phyloP scores from a whole-genome alignment of 169 alveolate genomes.

The Plasmodium coatneyi region DNA sequence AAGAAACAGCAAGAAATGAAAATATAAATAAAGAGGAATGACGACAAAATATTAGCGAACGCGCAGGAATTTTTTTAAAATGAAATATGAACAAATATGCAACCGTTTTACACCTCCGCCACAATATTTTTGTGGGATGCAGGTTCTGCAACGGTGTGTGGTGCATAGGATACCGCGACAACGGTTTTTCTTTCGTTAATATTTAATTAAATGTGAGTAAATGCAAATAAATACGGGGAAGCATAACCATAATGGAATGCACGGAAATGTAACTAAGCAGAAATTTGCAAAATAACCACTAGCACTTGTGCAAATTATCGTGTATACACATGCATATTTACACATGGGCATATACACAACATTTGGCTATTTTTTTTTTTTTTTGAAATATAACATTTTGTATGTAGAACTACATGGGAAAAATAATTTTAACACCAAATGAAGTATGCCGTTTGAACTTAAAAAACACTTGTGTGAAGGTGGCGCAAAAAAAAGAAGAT shows the following conservation, averaged over 20 bases:
- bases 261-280: background rate
- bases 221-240: background rate
- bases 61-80: background rate
- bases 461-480: background rate
- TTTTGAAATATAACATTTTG: background rate
- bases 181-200: constrained; percentile 27
- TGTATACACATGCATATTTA: background rate
- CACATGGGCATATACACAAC: background rate
- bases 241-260: background rate
- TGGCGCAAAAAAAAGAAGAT: background rate
- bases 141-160: constrained; percentile 18
- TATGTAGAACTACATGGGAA: background rate
- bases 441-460: background rate
- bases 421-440: background rate
- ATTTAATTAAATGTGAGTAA: constrained; percentile 1
- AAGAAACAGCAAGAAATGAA: background rate
- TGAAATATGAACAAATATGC: background rate
- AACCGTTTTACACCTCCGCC: background rate
- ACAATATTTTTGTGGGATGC: constrained; percentile 11
- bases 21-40: background rate
- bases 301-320: background rate
- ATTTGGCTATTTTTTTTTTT: background rate
- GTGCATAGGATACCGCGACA: constrained; percentile 23
- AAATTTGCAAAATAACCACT: background rate
- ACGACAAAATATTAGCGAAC: background rate